Evolutionary conservation across 148 eudicot genomes (phyloP).

Genomic region (Polygonum maritimum): DNA sequence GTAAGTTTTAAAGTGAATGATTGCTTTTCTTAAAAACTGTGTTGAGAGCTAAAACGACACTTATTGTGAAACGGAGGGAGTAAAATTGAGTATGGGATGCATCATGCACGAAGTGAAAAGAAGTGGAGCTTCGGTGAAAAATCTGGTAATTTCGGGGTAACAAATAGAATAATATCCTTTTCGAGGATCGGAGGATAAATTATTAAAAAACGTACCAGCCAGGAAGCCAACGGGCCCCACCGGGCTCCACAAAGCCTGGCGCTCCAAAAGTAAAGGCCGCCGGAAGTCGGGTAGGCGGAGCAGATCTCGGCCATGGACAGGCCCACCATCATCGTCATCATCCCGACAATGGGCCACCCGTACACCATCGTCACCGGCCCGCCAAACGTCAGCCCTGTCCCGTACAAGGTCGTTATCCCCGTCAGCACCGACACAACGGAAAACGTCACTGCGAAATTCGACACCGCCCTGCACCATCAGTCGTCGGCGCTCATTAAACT

Average conservation of each 20-base stretch:
- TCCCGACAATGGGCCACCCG: conserved; percentile 64
- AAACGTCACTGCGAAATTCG: conserved; percentile 65
- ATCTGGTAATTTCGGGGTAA: no score
- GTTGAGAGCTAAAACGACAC: no score
- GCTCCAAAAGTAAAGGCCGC: conserved; percentile 76
- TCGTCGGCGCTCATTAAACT: not conserved
- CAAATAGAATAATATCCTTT: not conserved
- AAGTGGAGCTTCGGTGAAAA: no score
- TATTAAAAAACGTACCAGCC: conserved; percentile 55
- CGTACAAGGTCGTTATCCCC: conserved; percentile 51
- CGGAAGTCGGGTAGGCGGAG: conserved; percentile 73
- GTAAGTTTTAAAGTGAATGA: no score
- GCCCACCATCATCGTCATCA: conserved; percentile 47
- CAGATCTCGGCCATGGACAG: conserved; percentile 74
- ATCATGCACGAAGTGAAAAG: no score
- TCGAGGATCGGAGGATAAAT: not conserved
- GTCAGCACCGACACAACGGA: conserved; percentile 58
- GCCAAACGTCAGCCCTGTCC: conserved; percentile 47
- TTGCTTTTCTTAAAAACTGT: no score
- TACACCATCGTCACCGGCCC: conserved; percentile 65
- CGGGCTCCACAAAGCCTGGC: conserved; percentile 42
- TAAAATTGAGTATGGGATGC: no score
- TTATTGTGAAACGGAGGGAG: no score
- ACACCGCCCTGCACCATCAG: conserved; percentile 27
- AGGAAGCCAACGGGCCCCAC: conserved; percentile 62